Conservation (phyloP, 2,329 filamentous ascomycete genomes). For the Ophiosphaerella narmari region DNA sequence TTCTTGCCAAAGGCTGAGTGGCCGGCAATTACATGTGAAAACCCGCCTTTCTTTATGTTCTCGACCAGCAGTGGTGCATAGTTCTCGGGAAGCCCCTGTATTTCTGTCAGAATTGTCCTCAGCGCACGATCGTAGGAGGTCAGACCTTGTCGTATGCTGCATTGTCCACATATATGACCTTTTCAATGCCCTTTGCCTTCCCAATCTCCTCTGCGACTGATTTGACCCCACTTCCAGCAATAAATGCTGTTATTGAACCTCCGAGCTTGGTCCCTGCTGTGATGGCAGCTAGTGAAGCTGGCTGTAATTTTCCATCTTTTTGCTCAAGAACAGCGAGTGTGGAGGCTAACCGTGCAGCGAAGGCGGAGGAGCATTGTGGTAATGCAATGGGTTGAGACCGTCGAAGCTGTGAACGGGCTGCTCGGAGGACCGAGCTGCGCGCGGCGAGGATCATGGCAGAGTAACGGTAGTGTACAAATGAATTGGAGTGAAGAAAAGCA, state of each 20-base stretch:
- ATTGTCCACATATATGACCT: slow-evolving; percentile 88
- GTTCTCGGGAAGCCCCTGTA: slow-evolving; percentile 82
- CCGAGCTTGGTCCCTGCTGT: slow-evolving; percentile 86
- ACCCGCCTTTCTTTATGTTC: slow-evolving; percentile 95
- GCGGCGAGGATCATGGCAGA: slow-evolving; percentile 43
- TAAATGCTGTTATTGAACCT: slow-evolving; percentile 81
- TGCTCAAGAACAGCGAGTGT: slow-evolving; percentile 93
- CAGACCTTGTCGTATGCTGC: slow-evolving; percentile 86
- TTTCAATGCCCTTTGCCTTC: slow-evolving; percentile 88
- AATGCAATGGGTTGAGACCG: slow-evolving; percentile 34
- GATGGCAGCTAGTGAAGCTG: slow-evolving; percentile 80
- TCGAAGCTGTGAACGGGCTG: slow-evolving; percentile 52
- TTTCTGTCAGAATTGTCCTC: slow-evolving; percentile 8
- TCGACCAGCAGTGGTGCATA: slow-evolving; percentile 91
- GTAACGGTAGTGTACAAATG: slow-evolving; percentile 3
- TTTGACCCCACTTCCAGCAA: slow-evolving; percentile 81
- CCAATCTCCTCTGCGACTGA: slow-evolving; percentile 78
- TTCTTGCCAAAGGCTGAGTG: slow-evolving; percentile 98
- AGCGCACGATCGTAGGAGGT: neutral
- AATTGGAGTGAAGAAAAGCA: neutral
- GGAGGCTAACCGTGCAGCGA: slow-evolving; percentile 73
- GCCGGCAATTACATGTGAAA: slow-evolving; percentile 86
- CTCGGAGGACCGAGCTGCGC: slow-evolving; percentile 42
- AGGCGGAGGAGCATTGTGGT: slow-evolving; percentile 60
- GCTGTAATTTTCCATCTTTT: slow-evolving; percentile 82